Evolutionary conservation across 306 rosid genomes (phyloP), one percentile per base, ranked within the genome.

Genomic region (Heteromeles arbutifolia): DNA sequence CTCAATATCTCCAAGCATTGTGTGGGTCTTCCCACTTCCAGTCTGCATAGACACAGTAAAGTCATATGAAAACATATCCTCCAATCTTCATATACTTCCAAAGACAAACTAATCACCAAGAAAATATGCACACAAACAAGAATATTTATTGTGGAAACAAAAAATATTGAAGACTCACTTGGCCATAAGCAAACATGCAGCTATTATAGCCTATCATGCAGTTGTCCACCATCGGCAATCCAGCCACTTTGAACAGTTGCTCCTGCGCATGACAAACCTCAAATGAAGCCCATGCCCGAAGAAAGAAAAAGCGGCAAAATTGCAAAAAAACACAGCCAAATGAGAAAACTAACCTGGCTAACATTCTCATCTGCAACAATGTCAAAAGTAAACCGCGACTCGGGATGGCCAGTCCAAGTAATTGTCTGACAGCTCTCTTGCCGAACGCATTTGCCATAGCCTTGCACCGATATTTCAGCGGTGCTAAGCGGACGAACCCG

Each of bases 151-250:
- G 5, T 14, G 54, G 14, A 56, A 56, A 56, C 28, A 56, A n/a
- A 43, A 5, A 22, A 44, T 69, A 77, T 52, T 56, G 22, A 72
- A 78, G 17, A 81, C 98, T 83, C 86, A 95, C 99, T 87, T 95
- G 99, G 41, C 99, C 99, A 88, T 95, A 95, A 65, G 98, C 99
- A 86, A 95, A 95, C 99, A 95, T 95, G 86, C 99, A 95, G 81
- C 98, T 92, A 81, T 95, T 95, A 86, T 95, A 92, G 74, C 99
- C 99, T 67, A 83, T 95, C 88, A 95, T 85, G 81, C 99, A 95
- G 75, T 95, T 95, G 78, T 95, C 99, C 69, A 95, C 90, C 98
- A 95, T 95, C 15, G 97, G 97, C 76, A 95, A 73, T 77, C 99
- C 99, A 61, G 99, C 99, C 65, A 85, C 93, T 84, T 92, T 92